A percentile compares a stretch with the other conserved stretches of the same genome.
Conservation (phyloP, 2,329 filamentous ascomycete genomes). For the Penicillium brasilianum region DNA sequence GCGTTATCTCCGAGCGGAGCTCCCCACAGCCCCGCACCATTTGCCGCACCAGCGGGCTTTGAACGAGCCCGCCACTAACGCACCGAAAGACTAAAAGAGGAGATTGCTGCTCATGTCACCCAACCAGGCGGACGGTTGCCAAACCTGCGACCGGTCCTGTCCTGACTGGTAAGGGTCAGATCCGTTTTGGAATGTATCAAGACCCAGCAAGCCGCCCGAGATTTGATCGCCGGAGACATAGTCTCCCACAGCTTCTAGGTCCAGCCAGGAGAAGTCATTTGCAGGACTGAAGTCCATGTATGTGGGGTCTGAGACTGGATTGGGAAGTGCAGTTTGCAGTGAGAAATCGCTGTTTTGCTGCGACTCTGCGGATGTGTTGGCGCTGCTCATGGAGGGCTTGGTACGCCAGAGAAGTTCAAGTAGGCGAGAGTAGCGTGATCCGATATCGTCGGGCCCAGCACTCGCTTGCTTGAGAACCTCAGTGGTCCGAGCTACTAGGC, state of each 20-base stretch:
- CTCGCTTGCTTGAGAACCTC: slow-evolving; percentile 64
- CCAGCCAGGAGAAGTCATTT: slow-evolving; percentile 67
- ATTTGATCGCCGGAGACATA: slow-evolving; percentile 57
- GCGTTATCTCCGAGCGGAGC: slow-evolving; percentile 33
- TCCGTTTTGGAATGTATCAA: slow-evolving; percentile 42
- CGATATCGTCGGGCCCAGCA: slow-evolving; percentile 63
- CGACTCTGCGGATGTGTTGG: slow-evolving; percentile 30
- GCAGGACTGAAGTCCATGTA: slow-evolving; percentile 52
- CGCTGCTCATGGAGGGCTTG: slow-evolving; percentile 35
- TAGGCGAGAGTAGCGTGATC: slow-evolving; percentile 65
- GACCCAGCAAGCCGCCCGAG: slow-evolving; percentile 41
- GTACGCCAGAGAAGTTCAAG: slow-evolving; percentile 65
- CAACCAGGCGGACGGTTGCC: slow-evolving; percentile 48
- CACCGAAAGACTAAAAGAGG: slow-evolving; percentile 31
- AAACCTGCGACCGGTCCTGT: slow-evolving; percentile 40
- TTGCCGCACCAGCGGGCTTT: slow-evolving; percentile 22
- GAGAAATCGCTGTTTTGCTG: slow-evolving; percentile 39
- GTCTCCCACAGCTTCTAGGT: slow-evolving; percentile 64
- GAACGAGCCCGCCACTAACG: slow-evolving; percentile 1
- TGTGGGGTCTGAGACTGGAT: slow-evolving; percentile 42
- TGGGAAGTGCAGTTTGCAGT: slow-evolving; percentile 38
- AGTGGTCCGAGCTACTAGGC: slow-evolving; percentile 64
- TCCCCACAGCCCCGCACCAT: slow-evolving; percentile 34
- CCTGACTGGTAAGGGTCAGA: slow-evolving; percentile 37
- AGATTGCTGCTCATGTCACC: slow-evolving; percentile 47